Conservation (phyloP, 2,329 filamentous ascomycete species). For the Pezicula rhizophila region DNA sequence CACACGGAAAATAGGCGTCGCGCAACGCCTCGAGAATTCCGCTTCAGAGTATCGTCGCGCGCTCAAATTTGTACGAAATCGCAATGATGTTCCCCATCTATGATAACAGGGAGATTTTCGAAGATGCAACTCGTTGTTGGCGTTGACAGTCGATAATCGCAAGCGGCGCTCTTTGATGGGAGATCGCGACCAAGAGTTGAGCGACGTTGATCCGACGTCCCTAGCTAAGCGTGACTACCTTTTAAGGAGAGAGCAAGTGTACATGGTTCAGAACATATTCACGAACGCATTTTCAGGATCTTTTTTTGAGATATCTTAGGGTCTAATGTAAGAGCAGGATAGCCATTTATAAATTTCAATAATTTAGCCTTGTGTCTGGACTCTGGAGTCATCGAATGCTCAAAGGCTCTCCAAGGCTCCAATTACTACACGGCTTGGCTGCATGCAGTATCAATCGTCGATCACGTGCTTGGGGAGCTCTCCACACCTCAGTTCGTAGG, state of each 20-base stretch:
- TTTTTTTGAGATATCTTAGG: background rate
- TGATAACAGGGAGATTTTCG: background rate
- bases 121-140: background rate
- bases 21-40: conserved; percentile 2
- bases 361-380: background rate
- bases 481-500: background rate
- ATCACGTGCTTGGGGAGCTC: background rate
- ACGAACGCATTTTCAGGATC: background rate
- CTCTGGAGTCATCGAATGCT: background rate
- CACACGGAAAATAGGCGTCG: conserved; percentile 3
- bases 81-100: background rate
- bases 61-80: conserved; percentile 3
- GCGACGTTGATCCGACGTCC: background rate
- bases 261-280: background rate
- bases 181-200: background rate
- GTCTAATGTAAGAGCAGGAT: too few relatives aligned
- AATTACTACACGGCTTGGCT: background rate
- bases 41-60: conserved; percentile 4
- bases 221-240: too few relatives aligned
- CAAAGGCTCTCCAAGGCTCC: too few relatives aligned
- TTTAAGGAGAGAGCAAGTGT: too few relatives aligned
- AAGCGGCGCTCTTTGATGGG: background rate
- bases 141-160: conserved; percentile 1
- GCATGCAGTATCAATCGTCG: background rate
- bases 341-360: background rate